Percentiles rank a stretch among this genome's conserved stretches.
phyloP scores from a whole-genome alignment of 345 rosid genomes.

The Eucalyptus erythrocorys region DNA sequence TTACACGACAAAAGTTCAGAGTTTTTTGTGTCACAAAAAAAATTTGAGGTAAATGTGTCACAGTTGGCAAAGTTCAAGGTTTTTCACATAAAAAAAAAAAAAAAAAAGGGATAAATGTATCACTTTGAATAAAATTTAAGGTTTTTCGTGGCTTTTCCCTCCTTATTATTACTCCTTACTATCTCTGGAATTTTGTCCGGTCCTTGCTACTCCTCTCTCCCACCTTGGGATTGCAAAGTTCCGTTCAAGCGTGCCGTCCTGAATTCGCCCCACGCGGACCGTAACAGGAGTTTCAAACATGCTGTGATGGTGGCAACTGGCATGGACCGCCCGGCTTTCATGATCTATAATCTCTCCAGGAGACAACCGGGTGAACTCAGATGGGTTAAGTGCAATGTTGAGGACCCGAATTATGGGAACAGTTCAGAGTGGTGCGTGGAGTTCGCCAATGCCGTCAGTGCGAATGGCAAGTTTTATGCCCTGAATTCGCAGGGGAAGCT shows the following conservation, averaged over 20 bases:
- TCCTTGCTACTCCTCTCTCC: neutral
- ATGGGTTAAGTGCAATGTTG: neutral
- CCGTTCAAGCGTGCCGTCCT: too few species aligned
- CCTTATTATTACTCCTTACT: too few species aligned
- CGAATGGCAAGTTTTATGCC: slow-evolving; percentile 12
- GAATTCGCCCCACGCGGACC: too few species aligned
- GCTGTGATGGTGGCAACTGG: slow-evolving; percentile 1
- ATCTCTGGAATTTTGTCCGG: neutral
- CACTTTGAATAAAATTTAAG: too few species aligned
- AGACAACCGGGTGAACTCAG: neutral
- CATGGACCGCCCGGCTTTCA: neutral
- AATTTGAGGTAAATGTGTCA: too few species aligned
- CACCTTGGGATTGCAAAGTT: slow-evolving; percentile 2
- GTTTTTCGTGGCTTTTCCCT: too few species aligned
- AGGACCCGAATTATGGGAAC: slow-evolving; percentile 2
- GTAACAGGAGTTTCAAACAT: rapidly evolving
- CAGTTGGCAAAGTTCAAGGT: too few species aligned
- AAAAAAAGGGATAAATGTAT: too few species aligned
- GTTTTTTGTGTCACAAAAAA: too few species aligned
- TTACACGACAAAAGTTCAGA: too few species aligned
- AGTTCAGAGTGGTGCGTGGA: neutral
- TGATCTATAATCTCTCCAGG: neutral
- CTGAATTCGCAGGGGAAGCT: slow-evolving; percentile 17
- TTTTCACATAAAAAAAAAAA: too few species aligned
- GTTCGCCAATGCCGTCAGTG: slow-evolving; percentile 15